Evolutionary conservation across 2,329 filamentous ascomycete species (phyloP), one percentile per base, ranked within the genome.

Genomic region (Aspergillus ochraceoroseus): DNA sequence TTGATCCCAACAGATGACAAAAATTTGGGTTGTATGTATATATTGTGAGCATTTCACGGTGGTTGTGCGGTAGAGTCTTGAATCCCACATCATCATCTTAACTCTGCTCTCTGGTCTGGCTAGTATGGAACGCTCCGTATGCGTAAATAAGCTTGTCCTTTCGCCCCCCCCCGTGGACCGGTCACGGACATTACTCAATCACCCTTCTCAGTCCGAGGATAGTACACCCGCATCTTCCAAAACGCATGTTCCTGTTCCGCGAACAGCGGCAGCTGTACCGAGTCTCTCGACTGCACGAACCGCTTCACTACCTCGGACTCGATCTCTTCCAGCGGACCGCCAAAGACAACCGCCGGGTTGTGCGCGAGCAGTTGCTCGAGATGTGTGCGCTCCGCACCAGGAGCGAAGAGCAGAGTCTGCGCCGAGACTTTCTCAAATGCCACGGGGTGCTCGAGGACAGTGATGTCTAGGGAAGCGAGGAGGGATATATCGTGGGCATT

Each of bases 401-500:
- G 70, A 1, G 77, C 80, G 48, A 76, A 85, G 2, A 83, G 65
- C 1, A 86, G 56, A 0, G 76, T 73, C 0, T 62, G 52, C 0
- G 55, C 32, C 11, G 71, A 66, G 7, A 85, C 66, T 4, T 70
- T 50, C 0, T 69, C 57, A 49, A 77, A 80, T 0, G 71, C 80
- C 0, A 41, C 54, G 0, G 82, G 82, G 1, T 74, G 66, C 1
- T 62, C 32, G 20, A 72, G 50, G 17, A 67, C 59, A n/a, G 49
- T 58, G 32, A 71, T 61, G 5, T 52, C 51, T 4, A 66, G 51
- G 6, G 53, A 54, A 4, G 50, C 28, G 3, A 72, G 59, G 8
- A 72, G 61, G 5, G 53, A 39, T 7, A 42, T 52, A 32, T 73
- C 70, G 12, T 68, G 54, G 1, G 44, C 26, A 43, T 68, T 72